Base-by-base conservation (phyloP, 345 rosid genomes). In the Dovyalis caffra region DNA sequence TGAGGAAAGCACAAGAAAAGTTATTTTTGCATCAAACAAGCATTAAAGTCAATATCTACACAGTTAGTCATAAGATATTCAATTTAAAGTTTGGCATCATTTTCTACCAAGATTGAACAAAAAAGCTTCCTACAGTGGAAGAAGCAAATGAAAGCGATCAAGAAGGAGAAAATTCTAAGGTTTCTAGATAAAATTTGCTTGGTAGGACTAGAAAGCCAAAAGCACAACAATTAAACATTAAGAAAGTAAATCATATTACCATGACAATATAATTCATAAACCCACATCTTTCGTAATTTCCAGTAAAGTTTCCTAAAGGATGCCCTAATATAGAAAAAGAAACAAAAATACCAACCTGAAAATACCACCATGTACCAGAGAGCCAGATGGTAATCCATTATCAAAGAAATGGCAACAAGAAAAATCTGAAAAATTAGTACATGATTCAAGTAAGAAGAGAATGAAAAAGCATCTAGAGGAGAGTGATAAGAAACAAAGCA, bases 381-480 rank as follows among this genome's bases (percentile, higher is more conserved):
- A 74, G 97, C 80, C 79, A 92, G 81, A 66, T 90, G 89, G 81
- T 90, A 88, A 84, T 92, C 97, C 85, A 89, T 79, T 64, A 87
- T 66, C 73, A 87, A 78, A 23, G 93, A 81, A 65, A 92, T 79
- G 9, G 84, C 90, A 4, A 94, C 32, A 62, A 94, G 91, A 81
- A 94, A 89, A 82, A 90, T 74, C 98, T 94, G 89, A 77, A 69
- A 72, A 72, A 69, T 37, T 56, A 69, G 37, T 16, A 63, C 26
- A 34, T 70, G 77, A 64, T 15, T 69, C 37, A 53, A 74, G 20
- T 78, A 21, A 69, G 71, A 76, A 73, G 72, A 56, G 47, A 32
- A 34, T 29, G 62, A 56, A 3, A 74, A 15, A 66, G 67, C 43
- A 67, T 47, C 70, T 32, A 4, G 31, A 53, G 28, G 32, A 40